Base-by-base conservation (phyloP, 805 yeast genomes). In the Zygosaccharomyces pseudorouxii region DNA sequence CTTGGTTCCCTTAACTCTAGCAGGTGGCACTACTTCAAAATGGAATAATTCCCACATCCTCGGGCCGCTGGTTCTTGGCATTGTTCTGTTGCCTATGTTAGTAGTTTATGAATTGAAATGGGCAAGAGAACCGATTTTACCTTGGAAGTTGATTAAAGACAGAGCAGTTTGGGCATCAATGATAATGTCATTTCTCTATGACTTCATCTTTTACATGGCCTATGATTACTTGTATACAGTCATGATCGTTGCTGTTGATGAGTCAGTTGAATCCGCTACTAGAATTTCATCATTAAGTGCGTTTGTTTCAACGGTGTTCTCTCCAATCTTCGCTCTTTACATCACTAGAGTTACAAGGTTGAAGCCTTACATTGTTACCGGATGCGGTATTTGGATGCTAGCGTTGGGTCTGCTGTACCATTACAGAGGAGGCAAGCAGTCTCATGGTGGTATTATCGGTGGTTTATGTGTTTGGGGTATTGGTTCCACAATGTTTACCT, bases 81-180 rank as follows among this genome's bases (percentile, higher is more conserved):
- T 79, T 54, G 76, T 73, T 18, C 64, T 81, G 27, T 61, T 84
- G 46, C 87, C 89, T 5, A 62, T 75, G n/a, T 79, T 82, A 49
- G 58, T 75, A 12, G n/a, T 64, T 18, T 84, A 85, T 82, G 93
- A 86, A 64, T 51, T 63, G 23, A 72, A 71, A 50, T 71, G 69
- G 51, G 80, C 89, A 16, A 69, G 63, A 43, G 72, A 76, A 58
- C 93, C 95, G n/a, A 62, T 86, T 38, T 65, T 79, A 16, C 92
- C 93, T 16, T 70, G 71, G 54, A 64, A 71, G 11, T 71, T 83
- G 52, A 62, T 86, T 59, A 78, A 71, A 50, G 86, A 86, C 64
- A 77, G 89, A 55, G 86, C 85, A 52, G 82, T 85, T 28, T 82
- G 87, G 84, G 70, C 87, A 11, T 85, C 90, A n/a, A 59, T 83